Base-by-base conservation (phyloP, 345 rosid species). In the Aurinia saxatilis region DNA sequence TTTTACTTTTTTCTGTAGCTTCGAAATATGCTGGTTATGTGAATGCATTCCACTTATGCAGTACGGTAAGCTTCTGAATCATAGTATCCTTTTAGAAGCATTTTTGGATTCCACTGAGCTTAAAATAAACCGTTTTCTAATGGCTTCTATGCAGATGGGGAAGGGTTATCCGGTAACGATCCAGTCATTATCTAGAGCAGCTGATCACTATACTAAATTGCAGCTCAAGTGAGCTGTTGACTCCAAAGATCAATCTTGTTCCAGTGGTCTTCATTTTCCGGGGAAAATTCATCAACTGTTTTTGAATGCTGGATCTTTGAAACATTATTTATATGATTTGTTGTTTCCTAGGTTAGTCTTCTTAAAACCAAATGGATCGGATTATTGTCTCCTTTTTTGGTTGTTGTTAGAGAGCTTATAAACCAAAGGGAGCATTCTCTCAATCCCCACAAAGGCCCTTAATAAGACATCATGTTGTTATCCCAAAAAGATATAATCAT, bases 11-110 rank as follows among this genome's bases (percentile, higher is more conserved):
- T 52, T 64, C 36, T 73, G 72, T 86, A 85, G 95, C 95, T 65
- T 93, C 99, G 30, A 93, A 93, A 56, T 93, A 85, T 77, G 97
- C 95, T 44, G 99, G 99, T 23, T 86, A 84, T 64, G 91, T 87
- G 74, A 82, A 75, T 67, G 76, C 85, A 60, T 78, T 87, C 76
- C 75, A 84, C 77, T 57, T 87, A 37, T 87, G 95, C 71, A 84
- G 95, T 75, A 87, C 91, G 21, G 99, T 93, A 77, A 75, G 88
- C 77, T 67, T 47, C 10, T 34, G 17, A 70, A 46, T 60, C 21
- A 38, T 40, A 30, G 21, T 31, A 55, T 50, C 39, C 8, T 53
- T 23, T 9, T 19, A 45, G 46, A 17, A 45, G 30, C 50, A 39
- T 48, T 10, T 60, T 29, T 37, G 9, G 14, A 31, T 7, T n/a